Percentiles rank a stretch among this genome's conserved stretches.
phyloP scores from a whole-genome alignment of 176 grass and related monocot genomes.

The Neostapfia colusana region DNA sequence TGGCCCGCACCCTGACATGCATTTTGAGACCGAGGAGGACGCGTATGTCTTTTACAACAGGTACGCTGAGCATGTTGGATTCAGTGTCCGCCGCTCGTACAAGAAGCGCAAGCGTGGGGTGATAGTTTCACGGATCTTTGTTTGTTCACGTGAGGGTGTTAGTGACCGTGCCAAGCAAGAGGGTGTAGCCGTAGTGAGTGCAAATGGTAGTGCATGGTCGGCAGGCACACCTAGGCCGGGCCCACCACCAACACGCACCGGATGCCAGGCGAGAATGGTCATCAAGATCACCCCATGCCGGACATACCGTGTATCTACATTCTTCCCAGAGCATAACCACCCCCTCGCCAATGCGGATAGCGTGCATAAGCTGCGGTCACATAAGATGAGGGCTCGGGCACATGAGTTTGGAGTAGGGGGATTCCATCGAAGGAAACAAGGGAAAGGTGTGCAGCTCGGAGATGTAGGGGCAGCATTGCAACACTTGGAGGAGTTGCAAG shows the following conservation, averaged over 20 bases:
- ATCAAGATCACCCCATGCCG: conserved; percentile 79
- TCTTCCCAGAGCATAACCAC: conserved; percentile 70
- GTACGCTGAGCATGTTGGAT: conserved; percentile 72
- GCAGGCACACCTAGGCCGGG: conserved; percentile 56
- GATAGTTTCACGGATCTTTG: conserved; percentile 70
- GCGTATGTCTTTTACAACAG: conserved; percentile 76
- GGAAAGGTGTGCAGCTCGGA: conserved; percentile 59
- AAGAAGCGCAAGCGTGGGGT: conserved; percentile 73
- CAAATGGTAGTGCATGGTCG: conserved; percentile 39
- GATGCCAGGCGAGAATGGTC: conserved; percentile 74
- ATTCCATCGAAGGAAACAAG: conserved; percentile 60
- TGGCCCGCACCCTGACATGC: conserved; percentile 58
- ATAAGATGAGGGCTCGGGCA: conserved; percentile 63
- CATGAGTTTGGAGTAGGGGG: conserved; percentile 58
- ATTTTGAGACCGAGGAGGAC: conserved; percentile 72
- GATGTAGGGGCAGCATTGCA: conserved; percentile 66
- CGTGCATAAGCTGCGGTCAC: conserved; percentile 66
- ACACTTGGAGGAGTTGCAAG: conserved; percentile 70
- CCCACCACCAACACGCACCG: conserved; percentile 63
- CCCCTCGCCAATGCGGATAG: conserved; percentile 61
- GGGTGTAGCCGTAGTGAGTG: conserved; percentile 2
- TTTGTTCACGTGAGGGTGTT: conserved; percentile 74
- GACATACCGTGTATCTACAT: conserved; percentile 61
- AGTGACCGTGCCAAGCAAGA: conserved; percentile 59
- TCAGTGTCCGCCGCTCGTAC: conserved; percentile 76